Evolutionary conservation across 176 grass and related monocot genomes (phyloP), one percentile per base, ranked within the genome.

Genomic region (Carex cristatella): DNA sequence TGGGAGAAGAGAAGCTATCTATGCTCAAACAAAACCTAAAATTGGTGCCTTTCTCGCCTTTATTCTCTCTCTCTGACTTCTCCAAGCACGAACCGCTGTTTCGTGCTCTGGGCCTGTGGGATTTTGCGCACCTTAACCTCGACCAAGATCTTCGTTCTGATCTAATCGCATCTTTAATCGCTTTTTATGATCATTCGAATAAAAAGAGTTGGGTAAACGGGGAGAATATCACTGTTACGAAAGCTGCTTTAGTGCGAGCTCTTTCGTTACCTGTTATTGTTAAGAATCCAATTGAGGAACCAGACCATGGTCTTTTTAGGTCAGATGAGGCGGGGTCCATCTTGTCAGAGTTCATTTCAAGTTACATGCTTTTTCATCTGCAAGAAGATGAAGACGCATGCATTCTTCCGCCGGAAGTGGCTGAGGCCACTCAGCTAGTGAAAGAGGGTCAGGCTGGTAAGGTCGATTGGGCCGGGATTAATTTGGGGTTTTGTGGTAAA

Each of bases 401-500:
- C 86, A 86, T 88, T 83, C 79, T 94, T 37, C 91, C 93, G 0
- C 49, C 62, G 16, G 97, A 99, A 86, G 88, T 99, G 62, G 91
- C 61, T 4, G 59, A 87, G 33, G 93, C 84, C n/a, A 83, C 91
- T 55, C 85, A 85, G 79, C 14, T 70, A n/a, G 93, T 99, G 56
- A 89, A 76, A 86, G 91, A 94, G 12, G 96, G 91, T n/a, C 87
- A 69, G 0, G 70, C 88, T 15, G 88, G 92, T 77, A 91, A 88
- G 93, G 93, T 99, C 35, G 88, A 99, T 84, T 96, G 97, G 97
- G 87, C 81, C 0, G 87, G 87, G 4, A n/a, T 75, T 99, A 54
- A 88, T 99, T 86, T 96, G 97, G 93, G 79, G 84, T 18, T 87
- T 99, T 66, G 84, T 99, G 44, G 91, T 95, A 71, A 94, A 99